phyloP scores from a whole-genome alignment of 169 alveolate species.

The Amoebophrya sp. region DNA sequence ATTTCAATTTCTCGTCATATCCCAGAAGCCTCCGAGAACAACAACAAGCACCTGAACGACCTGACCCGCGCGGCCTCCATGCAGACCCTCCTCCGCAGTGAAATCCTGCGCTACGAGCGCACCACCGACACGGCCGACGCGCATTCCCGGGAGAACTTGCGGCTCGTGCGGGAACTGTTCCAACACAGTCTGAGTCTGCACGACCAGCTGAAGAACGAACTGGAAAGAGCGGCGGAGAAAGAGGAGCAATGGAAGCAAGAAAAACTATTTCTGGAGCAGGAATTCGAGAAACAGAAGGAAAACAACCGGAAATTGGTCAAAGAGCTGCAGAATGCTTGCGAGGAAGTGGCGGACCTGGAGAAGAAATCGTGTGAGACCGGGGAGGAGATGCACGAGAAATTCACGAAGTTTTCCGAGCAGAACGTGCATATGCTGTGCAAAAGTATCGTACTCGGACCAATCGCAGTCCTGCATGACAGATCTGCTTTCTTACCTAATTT shows the following conservation, averaged over 20 bases:
- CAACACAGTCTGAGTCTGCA: neutral
- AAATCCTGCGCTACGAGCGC: neutral
- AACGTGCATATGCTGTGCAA: neutral
- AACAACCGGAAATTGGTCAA: neutral
- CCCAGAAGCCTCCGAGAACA: too few species aligned
- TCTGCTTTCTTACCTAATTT: neutral
- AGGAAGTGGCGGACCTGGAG: neutral
- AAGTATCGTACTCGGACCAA: neutral
- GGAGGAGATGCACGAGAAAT: neutral
- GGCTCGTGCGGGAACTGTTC: neutral
- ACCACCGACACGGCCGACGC: neutral
- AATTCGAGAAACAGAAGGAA: neutral
- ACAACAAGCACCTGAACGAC: too few species aligned
- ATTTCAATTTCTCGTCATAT: too few species aligned
- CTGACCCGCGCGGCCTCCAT: neutral
- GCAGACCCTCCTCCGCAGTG: neutral
- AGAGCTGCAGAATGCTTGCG: neutral
- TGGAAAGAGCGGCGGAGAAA: neutral
- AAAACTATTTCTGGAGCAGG: neutral
- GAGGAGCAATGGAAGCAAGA: neutral
- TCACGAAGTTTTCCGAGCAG: neutral
- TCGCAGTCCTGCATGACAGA: neutral
- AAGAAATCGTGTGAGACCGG: neutral
- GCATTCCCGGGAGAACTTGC: neutral
- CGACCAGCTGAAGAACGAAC: neutral